Conservation (phyloP, 108 stramenopile genomes). For the Cyclotella baltica region DNA sequence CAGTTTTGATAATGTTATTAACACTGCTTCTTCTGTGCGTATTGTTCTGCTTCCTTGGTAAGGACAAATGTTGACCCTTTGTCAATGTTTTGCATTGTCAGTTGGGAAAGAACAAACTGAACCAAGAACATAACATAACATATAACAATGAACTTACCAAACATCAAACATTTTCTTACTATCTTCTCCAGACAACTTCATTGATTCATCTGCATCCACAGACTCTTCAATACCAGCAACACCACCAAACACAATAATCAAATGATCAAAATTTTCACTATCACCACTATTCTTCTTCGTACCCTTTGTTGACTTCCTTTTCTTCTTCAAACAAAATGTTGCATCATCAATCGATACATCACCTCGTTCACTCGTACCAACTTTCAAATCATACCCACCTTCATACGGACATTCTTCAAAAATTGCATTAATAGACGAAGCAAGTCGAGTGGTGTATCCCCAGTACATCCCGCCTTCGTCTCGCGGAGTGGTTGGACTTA, state of each 20-base stretch:
- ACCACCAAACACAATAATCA: conserved; percentile 95
- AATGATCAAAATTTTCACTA: conserved; percentile 69
- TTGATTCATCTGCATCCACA: conserved; percentile 92
- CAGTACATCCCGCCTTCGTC: conserved; percentile 95
- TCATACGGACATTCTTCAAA: conserved; percentile 90
- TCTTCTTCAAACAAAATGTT: conserved; percentile 64
- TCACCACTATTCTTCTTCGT: conserved; percentile 9
- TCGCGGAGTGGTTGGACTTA: conserved; percentile 84
- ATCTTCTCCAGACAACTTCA: conserved; percentile 84
- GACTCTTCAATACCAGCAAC: conserved; percentile 97
- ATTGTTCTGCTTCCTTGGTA: conserved; percentile 91
- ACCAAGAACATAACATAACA: neutral
- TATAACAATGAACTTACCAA: conserved; percentile 56
- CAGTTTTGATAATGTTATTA: conserved; percentile 77
- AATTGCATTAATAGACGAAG: conserved; percentile 81
- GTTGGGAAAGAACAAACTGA: neutral
- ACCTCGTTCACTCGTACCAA: conserved; percentile 96
- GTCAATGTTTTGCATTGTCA: neutral
- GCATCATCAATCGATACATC: conserved; percentile 81
- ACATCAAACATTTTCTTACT: conserved; percentile 89
- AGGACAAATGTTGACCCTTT: conserved; percentile 80
- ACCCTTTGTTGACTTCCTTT: conserved; percentile 16
- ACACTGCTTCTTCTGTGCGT: conserved; percentile 91
- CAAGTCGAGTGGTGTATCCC: conserved; percentile 94
- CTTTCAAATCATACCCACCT: conserved; percentile 93